A percentile compares a stretch with the other conserved stretches of the same genome.
phyloP scores from a whole-genome alignment of 192 early-diverging fungal species.

The Coemansia sp. region DNA sequence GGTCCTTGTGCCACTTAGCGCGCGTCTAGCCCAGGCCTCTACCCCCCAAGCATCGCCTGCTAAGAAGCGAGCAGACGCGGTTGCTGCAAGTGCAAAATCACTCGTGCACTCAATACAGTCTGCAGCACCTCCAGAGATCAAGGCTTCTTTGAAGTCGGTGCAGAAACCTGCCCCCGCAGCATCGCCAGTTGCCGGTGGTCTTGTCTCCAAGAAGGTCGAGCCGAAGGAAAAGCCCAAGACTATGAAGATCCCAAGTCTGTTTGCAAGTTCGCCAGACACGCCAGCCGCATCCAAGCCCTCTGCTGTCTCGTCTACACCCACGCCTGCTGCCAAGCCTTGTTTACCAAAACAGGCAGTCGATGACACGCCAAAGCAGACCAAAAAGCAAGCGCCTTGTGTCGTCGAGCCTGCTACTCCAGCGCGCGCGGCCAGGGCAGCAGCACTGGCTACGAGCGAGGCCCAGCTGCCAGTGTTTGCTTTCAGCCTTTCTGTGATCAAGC shows the following conservation, averaged over 20 bases:
- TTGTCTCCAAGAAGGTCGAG: background rate
- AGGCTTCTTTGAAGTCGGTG: constrained; percentile 16
- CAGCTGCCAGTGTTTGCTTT: background rate
- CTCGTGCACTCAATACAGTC: constrained; percentile 43
- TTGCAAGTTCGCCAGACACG: constrained; percentile 12
- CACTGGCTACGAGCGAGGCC: background rate
- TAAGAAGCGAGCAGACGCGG: constrained; percentile 6
- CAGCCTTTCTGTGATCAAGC: too few species aligned
- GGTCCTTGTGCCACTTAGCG: constrained; percentile 37
- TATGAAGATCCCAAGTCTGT: background rate
- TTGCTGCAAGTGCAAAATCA: constrained; percentile 9
- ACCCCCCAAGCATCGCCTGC: background rate
- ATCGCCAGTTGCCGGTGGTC: background rate
- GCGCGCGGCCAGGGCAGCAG: background rate
- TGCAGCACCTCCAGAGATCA: constrained; percentile 44
- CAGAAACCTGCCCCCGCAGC: background rate
- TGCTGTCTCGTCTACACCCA: background rate
- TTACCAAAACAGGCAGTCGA: background rate
- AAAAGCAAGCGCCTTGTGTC: background rate
- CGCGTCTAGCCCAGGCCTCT: constrained; percentile 24
- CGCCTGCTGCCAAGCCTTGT: background rate
- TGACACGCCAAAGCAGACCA: constrained; percentile 5
- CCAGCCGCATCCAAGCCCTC: background rate
- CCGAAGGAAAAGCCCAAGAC: constrained; percentile 9
- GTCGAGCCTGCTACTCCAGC: background rate